phyloP scores from a whole-genome alignment of 1,284 basidiomycete species.

The Pterulicium gracile region DNA sequence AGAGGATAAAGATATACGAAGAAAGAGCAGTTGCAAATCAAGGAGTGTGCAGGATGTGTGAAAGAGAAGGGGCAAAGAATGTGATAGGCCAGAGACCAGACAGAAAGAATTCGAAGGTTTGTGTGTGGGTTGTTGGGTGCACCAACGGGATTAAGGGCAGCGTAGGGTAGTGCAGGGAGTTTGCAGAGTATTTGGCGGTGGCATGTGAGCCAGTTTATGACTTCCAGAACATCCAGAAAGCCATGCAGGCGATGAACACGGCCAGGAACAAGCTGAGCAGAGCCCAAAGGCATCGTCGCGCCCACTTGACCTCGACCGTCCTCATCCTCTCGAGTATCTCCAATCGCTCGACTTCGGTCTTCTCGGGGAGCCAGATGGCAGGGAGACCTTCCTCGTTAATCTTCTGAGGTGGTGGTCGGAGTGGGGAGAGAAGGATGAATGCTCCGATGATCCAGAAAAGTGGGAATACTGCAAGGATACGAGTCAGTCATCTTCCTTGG shows the following conservation, averaged over 20 bases:
- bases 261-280: not conserved
- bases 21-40: too few relatives aligned
- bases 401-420: conserved; percentile 19
- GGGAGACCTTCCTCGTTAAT: conserved; percentile 11
- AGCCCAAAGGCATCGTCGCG: conserved; percentile 22
- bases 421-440: conserved; percentile 29
- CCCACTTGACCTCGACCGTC: conserved; percentile 28
- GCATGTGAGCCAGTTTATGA: too few relatives aligned
- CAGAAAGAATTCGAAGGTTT: too few relatives aligned
- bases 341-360: conserved; percentile 31
- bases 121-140: too few relatives aligned
- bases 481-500: conserved; percentile 7
- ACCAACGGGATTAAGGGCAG: too few relatives aligned
- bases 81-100: too few relatives aligned
- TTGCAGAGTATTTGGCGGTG: too few relatives aligned
- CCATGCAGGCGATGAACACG: not conserved
- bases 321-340: conserved; percentile 26
- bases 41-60: too few relatives aligned
- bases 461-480: conserved; percentile 28
- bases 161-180: too few relatives aligned
- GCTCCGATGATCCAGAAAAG: conserved; percentile 40
- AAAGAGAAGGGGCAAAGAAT: too few relatives aligned
- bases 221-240: not conserved
- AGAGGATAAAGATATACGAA: too few relatives aligned
- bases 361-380: conserved; percentile 30